Conservation (phyloP, 2,329 filamentous ascomycete genomes). For the Emmonsiellopsis sp. region DNA sequence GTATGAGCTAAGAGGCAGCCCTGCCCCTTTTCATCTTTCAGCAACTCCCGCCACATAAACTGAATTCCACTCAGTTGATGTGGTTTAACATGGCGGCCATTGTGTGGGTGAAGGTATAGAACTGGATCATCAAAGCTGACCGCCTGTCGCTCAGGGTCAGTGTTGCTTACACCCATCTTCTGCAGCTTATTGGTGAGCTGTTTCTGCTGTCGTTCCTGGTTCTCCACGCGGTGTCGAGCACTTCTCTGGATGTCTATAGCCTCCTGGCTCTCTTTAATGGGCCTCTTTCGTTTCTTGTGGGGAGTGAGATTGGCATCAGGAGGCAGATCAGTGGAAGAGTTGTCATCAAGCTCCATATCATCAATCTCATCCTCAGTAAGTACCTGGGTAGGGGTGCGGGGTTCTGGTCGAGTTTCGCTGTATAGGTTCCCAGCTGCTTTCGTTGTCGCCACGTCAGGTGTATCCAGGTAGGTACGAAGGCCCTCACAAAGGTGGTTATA, state of each 20-base stretch:
- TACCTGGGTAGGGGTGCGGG: neutral
- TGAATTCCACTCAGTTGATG: slow-evolving; percentile 75
- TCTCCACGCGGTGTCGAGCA: slow-evolving; percentile 44
- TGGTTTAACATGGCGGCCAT: slow-evolving; percentile 58
- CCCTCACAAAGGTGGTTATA: slow-evolving; percentile 19
- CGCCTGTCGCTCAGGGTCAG: slow-evolving; percentile 38
- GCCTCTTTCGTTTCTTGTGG: slow-evolving; percentile 38
- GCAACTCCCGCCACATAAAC: slow-evolving; percentile 81
- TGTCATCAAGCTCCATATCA: slow-evolving; percentile 5
- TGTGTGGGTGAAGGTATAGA: slow-evolving; percentile 50
- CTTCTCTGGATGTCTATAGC: slow-evolving; percentile 47
- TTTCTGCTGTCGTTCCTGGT: slow-evolving; percentile 44
- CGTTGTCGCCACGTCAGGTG: slow-evolving; percentile 6
- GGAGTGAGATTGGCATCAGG: slow-evolving; percentile 23
- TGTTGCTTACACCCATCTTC: slow-evolving; percentile 22
- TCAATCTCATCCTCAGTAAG: slow-evolving; percentile 6
- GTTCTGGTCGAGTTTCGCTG: neutral
- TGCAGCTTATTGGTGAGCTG: slow-evolving; percentile 22
- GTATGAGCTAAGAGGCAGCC: slow-evolving; percentile 79
- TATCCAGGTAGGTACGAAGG: slow-evolving; percentile 12
- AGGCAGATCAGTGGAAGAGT: slow-evolving; percentile 13
- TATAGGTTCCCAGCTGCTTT: slow-evolving; percentile 2
- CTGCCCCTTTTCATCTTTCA: slow-evolving; percentile 52
- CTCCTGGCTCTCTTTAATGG: slow-evolving; percentile 39
- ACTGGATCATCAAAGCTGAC: slow-evolving; percentile 34